Evolutionary conservation across 345 rosid species (phyloP).

Genomic region (Sonneratia caseolaris): DNA sequence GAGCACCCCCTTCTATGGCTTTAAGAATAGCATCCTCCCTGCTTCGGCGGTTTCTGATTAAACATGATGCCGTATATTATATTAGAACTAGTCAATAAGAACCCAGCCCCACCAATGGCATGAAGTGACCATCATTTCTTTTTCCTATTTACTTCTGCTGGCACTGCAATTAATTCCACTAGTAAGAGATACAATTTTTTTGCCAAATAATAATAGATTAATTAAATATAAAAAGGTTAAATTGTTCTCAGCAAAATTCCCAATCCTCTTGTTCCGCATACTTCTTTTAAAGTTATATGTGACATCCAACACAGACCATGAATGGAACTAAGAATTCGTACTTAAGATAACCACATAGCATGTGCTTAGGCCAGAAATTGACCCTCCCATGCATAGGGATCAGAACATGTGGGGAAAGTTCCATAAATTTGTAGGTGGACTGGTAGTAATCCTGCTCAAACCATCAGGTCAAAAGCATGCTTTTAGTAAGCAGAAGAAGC

Average conservation of each 20-base stretch:
- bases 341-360: conserved; percentile 84
- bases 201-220: neutral
- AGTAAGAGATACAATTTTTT: neutral
- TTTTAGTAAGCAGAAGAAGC: neutral
- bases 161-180: neutral
- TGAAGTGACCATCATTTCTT: neutral
- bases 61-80: neutral
- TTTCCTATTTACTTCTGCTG: neutral
- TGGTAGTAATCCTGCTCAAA: conserved; percentile 63
- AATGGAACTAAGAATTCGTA: conserved; percentile 15
- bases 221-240: neutral
- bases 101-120: neutral
- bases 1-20: conserved; percentile 69
- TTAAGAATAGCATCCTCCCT: conserved; percentile 60
- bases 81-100: neutral
- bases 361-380: conserved; percentile 78
- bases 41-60: conserved; percentile 54
- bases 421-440: conserved; percentile 74
- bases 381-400: conserved; percentile 95
- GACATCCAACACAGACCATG: neutral
- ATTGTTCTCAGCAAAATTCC: neutral
- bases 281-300: neutral
- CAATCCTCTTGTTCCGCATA: neutral
- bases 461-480: neutral
- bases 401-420: conserved; percentile 70